Base-by-base conservation (phyloP, 371 early-diverging fungal genomes). In the Mucor velutinosus region DNA sequence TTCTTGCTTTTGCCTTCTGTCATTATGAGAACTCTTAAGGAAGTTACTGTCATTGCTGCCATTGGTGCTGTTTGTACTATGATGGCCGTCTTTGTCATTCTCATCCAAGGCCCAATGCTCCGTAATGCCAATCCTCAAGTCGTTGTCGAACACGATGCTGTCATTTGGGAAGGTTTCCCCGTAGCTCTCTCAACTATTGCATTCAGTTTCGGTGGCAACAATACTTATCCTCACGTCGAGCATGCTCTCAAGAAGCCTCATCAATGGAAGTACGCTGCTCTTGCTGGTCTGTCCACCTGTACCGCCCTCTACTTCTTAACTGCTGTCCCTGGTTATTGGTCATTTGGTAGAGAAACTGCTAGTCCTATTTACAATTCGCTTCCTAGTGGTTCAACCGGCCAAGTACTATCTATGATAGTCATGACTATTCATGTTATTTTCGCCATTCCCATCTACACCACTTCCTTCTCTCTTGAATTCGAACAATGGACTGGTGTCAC, bases 351-450 rank as follows among this genome's bases (percentile, higher is more conserved):
- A 49, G 41, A 59, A 12, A 88, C 90, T 21, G 64, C 75, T 63
- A 90, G 91, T 12, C 95, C 95, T 27, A 89, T 95, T 41, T 86
- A 92, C 65, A 65, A 83, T 59, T 90, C 84, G 69, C 74, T 95
- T 23, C 88, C 88, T 11, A 65, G 75, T 8, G 91, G 89, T 8
- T 66, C 88, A 8, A 67, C 85, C 25, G 76, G 84, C 27, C 79
- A 85, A n/a, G 83, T 79, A 7, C 72, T 86, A 41, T 83, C 93
- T 32, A 86, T 90, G 61, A 86, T 88, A 58, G 86, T 93, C 71
- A 89, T 94, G 72, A 91, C 93, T 0, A 77, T 89, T 14, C 94
- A 94, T 64, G 93, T 94, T 25, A 74, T 94, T 17, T 74, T 93
- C 23, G 93, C 94, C 30, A 89, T 91, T 57, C 95, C 95, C 3